A percentile compares a stretch with the other conserved stretches of the same genome.
phyloP scores from a whole-genome alignment of 2,329 filamentous ascomycete genomes.

The Fusarium albidum region DNA sequence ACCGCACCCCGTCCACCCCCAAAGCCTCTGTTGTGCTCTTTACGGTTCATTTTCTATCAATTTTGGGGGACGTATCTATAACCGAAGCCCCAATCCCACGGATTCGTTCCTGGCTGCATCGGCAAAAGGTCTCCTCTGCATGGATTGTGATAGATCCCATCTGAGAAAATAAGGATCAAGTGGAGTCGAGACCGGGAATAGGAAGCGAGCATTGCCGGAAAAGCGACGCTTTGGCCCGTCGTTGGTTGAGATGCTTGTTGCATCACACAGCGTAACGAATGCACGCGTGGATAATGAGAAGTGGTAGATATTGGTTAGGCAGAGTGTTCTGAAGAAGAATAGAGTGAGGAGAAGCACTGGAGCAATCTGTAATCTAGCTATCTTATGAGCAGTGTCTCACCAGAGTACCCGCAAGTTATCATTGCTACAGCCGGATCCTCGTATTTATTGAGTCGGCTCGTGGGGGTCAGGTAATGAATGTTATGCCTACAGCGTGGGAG shows the following conservation, averaged over 20 bases:
- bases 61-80: conserved; percentile 31
- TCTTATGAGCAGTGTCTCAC: too few species aligned
- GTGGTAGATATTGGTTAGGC: too few species aligned
- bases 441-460: too few species aligned
- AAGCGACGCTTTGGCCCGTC: conserved; percentile 1
- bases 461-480: too few species aligned
- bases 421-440: too few species aligned
- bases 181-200: conserved; percentile 16
- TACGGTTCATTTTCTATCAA: conserved; percentile 24
- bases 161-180: conserved; percentile 4
- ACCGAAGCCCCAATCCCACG: conserved; percentile 15
- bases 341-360: too few species aligned
- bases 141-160: conserved; percentile 27
- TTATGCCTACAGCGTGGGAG: too few species aligned
- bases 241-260: conserved; percentile 17
- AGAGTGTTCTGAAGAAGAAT: too few species aligned
- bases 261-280: conserved; percentile 4
- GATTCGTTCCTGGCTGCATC: conserved; percentile 25
- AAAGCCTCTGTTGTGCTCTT: conserved; percentile 19
- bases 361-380: too few species aligned
- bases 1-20: conserved; percentile 24
- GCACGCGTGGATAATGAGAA: not conserved
- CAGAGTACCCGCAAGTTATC: too few species aligned
- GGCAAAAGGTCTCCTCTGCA: conserved; percentile 8
- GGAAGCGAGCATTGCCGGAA: conserved; percentile 15